Percentiles rank a stretch among this genome's conserved stretches.
phyloP scores from a whole-genome alignment of 2,329 filamentous ascomycete species.

The Hymenoscyphus salicellus region DNA sequence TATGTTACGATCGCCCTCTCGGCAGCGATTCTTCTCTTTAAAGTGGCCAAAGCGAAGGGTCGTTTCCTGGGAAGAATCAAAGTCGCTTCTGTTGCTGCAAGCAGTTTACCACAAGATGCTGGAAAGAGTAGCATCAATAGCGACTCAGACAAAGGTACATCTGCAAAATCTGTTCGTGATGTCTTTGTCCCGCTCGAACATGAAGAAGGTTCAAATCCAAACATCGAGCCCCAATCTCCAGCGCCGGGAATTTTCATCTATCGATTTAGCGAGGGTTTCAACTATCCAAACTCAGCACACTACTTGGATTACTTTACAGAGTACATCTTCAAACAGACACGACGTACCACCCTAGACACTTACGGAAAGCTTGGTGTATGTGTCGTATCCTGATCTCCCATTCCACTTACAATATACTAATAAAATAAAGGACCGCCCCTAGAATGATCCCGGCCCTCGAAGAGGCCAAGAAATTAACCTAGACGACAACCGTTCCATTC shows the following conservation, averaged over 20 bases:
- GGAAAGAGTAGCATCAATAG: slow-evolving; percentile 43
- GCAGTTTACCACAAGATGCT: slow-evolving; percentile 63
- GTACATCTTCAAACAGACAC: slow-evolving; percentile 68
- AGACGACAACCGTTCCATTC: slow-evolving; percentile 58
- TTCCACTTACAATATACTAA: not conserved
- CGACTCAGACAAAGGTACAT: slow-evolving; percentile 50
- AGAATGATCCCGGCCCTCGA: slow-evolving; percentile 87
- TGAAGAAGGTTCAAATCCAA: slow-evolving; percentile 82
- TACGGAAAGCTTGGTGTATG: slow-evolving; percentile 56
- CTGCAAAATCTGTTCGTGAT: slow-evolving; percentile 53
- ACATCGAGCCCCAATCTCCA: slow-evolving; percentile 73
- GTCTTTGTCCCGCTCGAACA: slow-evolving; percentile 86
- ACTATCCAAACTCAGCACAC: slow-evolving; percentile 89
- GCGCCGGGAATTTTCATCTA: slow-evolving; percentile 96
- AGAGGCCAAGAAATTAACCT: slow-evolving; percentile 46
- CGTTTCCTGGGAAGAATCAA: slow-evolving; percentile 79
- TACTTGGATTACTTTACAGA: slow-evolving; percentile 76
- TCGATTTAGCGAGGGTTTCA: slow-evolving; percentile 90
- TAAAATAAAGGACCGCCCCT: slow-evolving; percentile 65
- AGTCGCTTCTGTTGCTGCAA: slow-evolving; percentile 81
- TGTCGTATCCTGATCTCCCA: too few species aligned
- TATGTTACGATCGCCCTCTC: slow-evolving; percentile 82
- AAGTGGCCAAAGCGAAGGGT: slow-evolving; percentile 77
- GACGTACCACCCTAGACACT: slow-evolving; percentile 68
- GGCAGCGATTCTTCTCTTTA: slow-evolving; percentile 76